Percentiles rank a stretch among this genome's conserved stretches.
These are phyloP conservation scores for Hypericum androsaemum DNA, from an alignment of 345 rosid genomes.

Conservation along the genomic window DNA sequence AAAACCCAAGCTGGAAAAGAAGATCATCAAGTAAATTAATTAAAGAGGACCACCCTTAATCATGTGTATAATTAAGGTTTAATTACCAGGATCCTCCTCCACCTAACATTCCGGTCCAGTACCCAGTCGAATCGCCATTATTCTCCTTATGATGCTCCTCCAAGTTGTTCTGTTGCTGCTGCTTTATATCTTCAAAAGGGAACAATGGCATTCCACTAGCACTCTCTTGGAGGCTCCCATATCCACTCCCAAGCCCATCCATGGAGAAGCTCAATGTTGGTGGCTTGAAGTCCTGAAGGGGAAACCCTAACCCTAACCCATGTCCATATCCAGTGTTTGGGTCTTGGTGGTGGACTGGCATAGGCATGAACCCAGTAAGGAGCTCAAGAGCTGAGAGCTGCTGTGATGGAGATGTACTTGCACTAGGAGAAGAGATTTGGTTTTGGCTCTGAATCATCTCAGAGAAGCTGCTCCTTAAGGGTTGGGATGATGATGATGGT, in stretches of 20 bases:
- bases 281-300: conserved; percentile 79
- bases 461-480: conserved; percentile 42
- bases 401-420: conserved; percentile 19
- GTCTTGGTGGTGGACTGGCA: conserved; percentile 40
- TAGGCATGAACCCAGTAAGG: conserved; percentile 63
- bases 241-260: conserved; percentile 57
- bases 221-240: conserved; percentile 37
- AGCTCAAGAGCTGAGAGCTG: conserved; percentile 64
- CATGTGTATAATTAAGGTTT: not conserved
- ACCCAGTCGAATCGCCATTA: conserved; percentile 55
- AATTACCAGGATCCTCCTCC: conserved; percentile 96
- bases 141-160: conserved; percentile 1
- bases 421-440: conserved; percentile 26
- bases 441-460: conserved; percentile 48
- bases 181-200: conserved; percentile 92
- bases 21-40: not conserved
- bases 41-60: not conserved
- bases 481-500: conserved; percentile 16
- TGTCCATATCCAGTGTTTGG: conserved; percentile 31
- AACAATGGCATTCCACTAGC: conserved; percentile 59
- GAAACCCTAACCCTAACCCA: conserved; percentile 32
- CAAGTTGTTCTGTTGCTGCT: conserved; percentile 37
- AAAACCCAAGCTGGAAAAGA: not conserved
- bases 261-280: conserved; percentile 53
- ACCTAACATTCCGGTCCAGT: conserved; percentile 90